A percentile compares a stretch with the other conserved stretches of the same genome.
phyloP scores from a whole-genome alignment of 441 rosid species.

The Populus trichocarpa region DNA sequence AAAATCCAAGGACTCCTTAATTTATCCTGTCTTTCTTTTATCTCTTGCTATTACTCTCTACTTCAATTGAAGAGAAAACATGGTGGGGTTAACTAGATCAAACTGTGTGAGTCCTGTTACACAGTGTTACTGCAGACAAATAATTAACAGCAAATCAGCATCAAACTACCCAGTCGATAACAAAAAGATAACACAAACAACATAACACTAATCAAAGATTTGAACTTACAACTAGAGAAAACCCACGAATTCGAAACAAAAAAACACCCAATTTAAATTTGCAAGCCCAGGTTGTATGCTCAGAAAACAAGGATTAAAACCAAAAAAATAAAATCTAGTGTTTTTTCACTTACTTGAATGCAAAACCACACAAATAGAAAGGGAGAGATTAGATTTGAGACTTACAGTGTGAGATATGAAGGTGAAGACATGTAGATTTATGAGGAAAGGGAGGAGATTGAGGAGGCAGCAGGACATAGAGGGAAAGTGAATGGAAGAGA shows the following conservation, averaged over 20 bases:
- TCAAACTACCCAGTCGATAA: slow-evolving; percentile 6
- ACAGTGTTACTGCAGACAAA: slow-evolving; percentile 30
- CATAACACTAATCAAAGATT: neutral
- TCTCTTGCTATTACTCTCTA: neutral
- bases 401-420: slow-evolving; percentile 32
- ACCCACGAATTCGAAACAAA: neutral
- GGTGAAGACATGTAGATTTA: slow-evolving; percentile 19
- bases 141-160: slow-evolving; percentile 22
- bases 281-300: neutral
- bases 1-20: slow-evolving; percentile 10
- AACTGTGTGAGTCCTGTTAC: slow-evolving; percentile 14
- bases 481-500: neutral
- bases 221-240: neutral
- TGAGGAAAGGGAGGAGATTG: neutral
- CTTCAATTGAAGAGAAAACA: slow-evolving; percentile 16
- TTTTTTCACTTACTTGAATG: neutral
- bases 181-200: neutral
- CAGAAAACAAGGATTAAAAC: neutral
- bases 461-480: neutral
- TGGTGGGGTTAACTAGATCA: slow-evolving; percentile 34
- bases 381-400: slow-evolving; percentile 28
- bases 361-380: neutral
- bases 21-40: neutral
- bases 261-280: slow-evolving; percentile 3
- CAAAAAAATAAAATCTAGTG: slow-evolving; percentile 11